A percentile compares a stretch with the other conserved stretches of the same genome.
phyloP scores from a whole-genome alignment of 2,329 filamentous ascomycete genomes.

The Macrophomina pseudophaseolina region DNA sequence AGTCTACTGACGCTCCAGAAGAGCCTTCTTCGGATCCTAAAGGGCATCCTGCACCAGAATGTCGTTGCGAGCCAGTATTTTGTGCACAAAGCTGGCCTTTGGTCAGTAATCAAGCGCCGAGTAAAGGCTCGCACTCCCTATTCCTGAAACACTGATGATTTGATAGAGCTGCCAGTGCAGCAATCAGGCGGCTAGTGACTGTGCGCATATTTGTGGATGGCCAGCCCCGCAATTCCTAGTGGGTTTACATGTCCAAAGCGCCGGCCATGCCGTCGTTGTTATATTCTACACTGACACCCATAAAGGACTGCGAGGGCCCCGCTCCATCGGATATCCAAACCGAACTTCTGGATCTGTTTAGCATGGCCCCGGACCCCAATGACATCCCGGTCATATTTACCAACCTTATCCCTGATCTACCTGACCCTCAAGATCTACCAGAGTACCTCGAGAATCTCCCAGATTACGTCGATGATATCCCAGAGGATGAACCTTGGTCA shows the following conservation, averaged over 20 bases:
- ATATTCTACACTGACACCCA: background rate
- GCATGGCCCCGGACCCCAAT: background rate
- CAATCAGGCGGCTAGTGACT: slow-evolving; percentile 12
- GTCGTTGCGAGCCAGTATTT: background rate
- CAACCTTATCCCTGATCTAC: background rate
- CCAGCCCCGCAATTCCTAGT: background rate
- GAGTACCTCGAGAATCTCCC: slow-evolving; percentile 1
- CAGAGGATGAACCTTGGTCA: slow-evolving; percentile 4
- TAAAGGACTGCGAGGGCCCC: background rate
- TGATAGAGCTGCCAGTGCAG: slow-evolving; percentile 12
- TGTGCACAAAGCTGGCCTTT: slow-evolving; percentile 12
- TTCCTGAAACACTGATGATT: background rate
- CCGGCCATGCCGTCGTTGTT: background rate
- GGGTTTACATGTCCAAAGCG: background rate
- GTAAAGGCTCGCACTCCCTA: too few relatives aligned
- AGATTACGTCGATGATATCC: slow-evolving; percentile 2
- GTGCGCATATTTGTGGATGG: background rate
- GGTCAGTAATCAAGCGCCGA: background rate
- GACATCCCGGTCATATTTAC: slow-evolving; percentile 7
- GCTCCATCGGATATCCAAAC: background rate
- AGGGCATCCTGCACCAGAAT: background rate
- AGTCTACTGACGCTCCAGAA: background rate
- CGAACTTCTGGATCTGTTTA: background rate
- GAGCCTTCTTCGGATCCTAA: background rate
- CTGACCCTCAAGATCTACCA: slow-evolving; percentile 5